These are phyloP conservation scores for Mycena indigotica DNA, from an alignment of 768 basidiomycete species.

Conservation along the genomic window DNA sequence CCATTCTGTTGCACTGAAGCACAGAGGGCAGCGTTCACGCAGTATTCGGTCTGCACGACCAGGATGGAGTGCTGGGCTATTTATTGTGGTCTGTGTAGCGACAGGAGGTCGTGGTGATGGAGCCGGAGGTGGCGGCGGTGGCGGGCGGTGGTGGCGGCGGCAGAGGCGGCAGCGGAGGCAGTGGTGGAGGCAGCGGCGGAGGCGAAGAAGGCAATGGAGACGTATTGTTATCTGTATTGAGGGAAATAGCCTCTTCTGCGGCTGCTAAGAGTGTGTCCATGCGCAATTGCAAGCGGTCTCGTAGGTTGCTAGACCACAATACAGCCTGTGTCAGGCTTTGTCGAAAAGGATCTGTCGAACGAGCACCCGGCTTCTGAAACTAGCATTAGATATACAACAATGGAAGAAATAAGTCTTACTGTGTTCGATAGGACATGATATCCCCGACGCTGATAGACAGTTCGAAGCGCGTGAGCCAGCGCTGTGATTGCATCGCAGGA, in stretches of 20 bases:
- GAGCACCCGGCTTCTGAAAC: slow-evolving; percentile 24
- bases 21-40: slow-evolving; percentile 33
- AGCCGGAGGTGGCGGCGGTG: too few relatives aligned
- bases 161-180: too few relatives aligned
- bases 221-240: too few relatives aligned
- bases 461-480: slow-evolving; percentile 33
- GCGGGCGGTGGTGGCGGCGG: too few relatives aligned
- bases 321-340: too few relatives aligned
- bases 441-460: slow-evolving; percentile 32
- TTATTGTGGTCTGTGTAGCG: not conserved
- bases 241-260: not conserved
- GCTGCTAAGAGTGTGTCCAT: slow-evolving; percentile 12
- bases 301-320: slow-evolving; percentile 34
- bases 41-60: slow-evolving; percentile 25
- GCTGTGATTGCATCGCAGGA: slow-evolving; percentile 44
- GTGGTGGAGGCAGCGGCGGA: too few relatives aligned
- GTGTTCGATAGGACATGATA: slow-evolving; percentile 20
- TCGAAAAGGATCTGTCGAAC: slow-evolving; percentile 41
- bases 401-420: slow-evolving; percentile 14
- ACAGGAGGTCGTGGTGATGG: not conserved
- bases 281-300: slow-evolving; percentile 16
- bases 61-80: not conserved
- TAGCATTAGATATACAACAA: not conserved
- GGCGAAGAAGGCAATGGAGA: too few relatives aligned
- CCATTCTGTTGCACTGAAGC: slow-evolving; percentile 25